Evolutionary conservation across 164 flowering plant species (phyloP).

Genomic region (grape (Vitis vinifera)): ASM3070453v1 NC_081816.1:1973501-1974000

Average conservation of each 20-base stretch:
- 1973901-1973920: not conserved
- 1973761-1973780: conserved; percentile 86
- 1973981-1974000: too few relatives aligned
- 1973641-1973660: not conserved
- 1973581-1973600: conserved; percentile 39
- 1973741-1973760: conserved; percentile 67
- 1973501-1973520: conserved; percentile 26
- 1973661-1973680: conserved; percentile 40
- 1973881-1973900: not conserved
- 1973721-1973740: conserved; percentile 77
- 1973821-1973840: conserved; percentile 38
- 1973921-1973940: too few relatives aligned
- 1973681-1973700: conserved; percentile 69
- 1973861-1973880: not conserved
- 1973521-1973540: conserved; percentile 62
- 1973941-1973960: too few relatives aligned
- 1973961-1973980: too few relatives aligned
- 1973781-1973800: conserved; percentile 67
- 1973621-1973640: not conserved
- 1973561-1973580: conserved; percentile 72
- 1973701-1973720: conserved; percentile 80
- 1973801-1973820: conserved; percentile 75
- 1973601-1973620: not conserved
- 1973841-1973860: conserved; percentile 2
- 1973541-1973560: conserved; percentile 78